Evolutionary conservation across 495 filamentous ascomycete genomes (phyloP).

Genomic region (Hypoxylon cercidicola): DNA sequence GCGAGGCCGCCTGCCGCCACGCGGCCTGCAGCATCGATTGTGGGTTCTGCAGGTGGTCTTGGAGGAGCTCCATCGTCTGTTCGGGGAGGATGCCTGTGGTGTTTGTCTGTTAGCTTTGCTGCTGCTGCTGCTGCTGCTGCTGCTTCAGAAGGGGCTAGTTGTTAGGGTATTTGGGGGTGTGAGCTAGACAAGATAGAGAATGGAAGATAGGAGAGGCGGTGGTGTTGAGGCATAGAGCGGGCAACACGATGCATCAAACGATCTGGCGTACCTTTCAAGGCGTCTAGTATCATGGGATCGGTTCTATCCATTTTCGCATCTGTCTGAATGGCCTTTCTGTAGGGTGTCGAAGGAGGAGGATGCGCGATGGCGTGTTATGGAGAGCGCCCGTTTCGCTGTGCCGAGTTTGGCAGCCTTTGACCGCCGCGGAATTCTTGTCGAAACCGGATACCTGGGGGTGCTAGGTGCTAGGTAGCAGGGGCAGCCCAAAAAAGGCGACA

Average conservation of each 20-base stretch:
- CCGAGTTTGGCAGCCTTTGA: not conserved
- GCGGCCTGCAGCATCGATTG: conserved; percentile 48
- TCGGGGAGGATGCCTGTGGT: conserved; percentile 55
- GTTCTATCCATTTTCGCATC: conserved; percentile 35
- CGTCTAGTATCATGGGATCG: conserved; percentile 39
- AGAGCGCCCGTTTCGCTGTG: not conserved
- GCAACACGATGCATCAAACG: not conserved
- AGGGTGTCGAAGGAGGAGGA: not conserved
- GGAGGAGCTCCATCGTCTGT: conserved; percentile 46
- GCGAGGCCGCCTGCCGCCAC: conserved; percentile 39
- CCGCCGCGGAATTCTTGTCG: not conserved
- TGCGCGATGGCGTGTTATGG: not conserved
- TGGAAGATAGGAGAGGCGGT: not conserved
- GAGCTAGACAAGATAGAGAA: too few species aligned
- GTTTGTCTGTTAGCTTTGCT: conserved; percentile 3
- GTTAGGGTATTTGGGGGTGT: not conserved
- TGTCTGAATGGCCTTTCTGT: not conserved
- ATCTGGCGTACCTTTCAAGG: conserved; percentile 39
- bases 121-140: conserved; percentile 3
- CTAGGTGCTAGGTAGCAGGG: too few species aligned
- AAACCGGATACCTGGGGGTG: not conserved
- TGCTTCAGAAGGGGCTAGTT: not conserved
- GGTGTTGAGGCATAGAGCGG: not conserved
- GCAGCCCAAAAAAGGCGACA: not conserved
- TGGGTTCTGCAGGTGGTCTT: conserved; percentile 51